Evolutionary conservation across 108 stramenopile genomes (phyloP), one percentile per base, ranked within the genome.

Genomic region (Conticribra weissflogii): DNA sequence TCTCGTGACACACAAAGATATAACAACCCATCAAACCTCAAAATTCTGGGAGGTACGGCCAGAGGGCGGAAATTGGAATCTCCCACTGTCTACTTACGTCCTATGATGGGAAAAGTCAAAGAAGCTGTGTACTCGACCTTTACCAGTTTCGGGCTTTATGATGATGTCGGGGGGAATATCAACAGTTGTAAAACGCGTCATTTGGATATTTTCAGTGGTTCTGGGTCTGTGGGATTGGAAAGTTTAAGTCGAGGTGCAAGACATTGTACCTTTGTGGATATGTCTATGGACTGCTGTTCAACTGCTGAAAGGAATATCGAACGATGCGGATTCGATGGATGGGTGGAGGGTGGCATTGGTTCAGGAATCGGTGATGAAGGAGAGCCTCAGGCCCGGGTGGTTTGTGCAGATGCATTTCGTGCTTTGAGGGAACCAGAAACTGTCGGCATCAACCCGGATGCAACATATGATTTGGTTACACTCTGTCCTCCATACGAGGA

Each of bases 31-130:
- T 85, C 84, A 65, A 84, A 78, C 49, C 81, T 97, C 18, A 79
- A 81, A 41, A 93, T 97, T 45, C 65, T 92, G 31, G 95, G 90
- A 45, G 97, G 97, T 2, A 68, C 81, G 1, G 84, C 81, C 22
- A 71, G 82, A 50, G 96, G 96, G 27, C 83, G 93, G 2, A 79
- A 82, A 54, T 69, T 98, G 56, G 91, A 94, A 45, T 92, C 90
- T 19, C 98, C 98, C 0, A 80, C 83, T 49, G 97, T 97, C n/a
- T 96, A 96, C 64, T 75, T 98, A 34, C 86, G 98, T 31, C 98
- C 98, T 51, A 98, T 98, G 98, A 98, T 98, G 98, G 96, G 95
- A 14, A 98, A 97, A 77, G 98, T 98, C 14, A 67, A 87, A 49
- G 98, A 98, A 79, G 97, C 98, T 30, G 83, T 97, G 4, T 98